Base-by-base conservation (phyloP, 805 yeast species). In the Nakazawaea pomicola region DNA sequence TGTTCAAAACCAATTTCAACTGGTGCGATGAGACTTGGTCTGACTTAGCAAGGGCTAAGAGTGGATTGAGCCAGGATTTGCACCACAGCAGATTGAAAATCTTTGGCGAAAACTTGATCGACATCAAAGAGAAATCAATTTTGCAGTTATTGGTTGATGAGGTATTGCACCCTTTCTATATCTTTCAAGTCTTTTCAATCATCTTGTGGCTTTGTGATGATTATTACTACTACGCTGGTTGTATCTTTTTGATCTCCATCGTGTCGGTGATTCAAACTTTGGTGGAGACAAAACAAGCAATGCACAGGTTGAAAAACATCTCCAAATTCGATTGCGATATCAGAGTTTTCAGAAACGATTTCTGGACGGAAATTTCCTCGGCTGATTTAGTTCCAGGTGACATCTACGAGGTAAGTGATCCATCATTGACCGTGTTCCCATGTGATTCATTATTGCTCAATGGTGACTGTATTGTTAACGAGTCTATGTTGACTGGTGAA, bases 401-500 rank as follows among this genome's bases (percentile, higher is more conserved):
- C 59, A 76, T 93, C 1, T 89, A 82, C 56, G 99, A 93, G 63
- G 78, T 93, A 27, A 80, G 89, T 1, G 97, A 90, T 54, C 95
- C 97, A 0, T 74, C 84, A 0, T 64, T 93, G 43, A 53, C 67
- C 3, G 53, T 73, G 1, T 70, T 91, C 36, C 99, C 99, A 0
- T 89, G 96, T 56, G 99, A 93, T 60, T 83, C 95, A 0, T 60
- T 93, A 10, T 67, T 93, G 37, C 63, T 91, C 15, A 77, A 89
- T 25, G 99, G 99, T 38, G 98, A 90, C 56, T 86, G 95, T 57
- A 89, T 93, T 41, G 84, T 93, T n/a, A 93, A 93, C 59, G 99
- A 93, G 57, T 85, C 97, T 5, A 93, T 93, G 96, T 70, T 93
- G 16, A 93, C 99, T 0, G 99, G 99, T 29, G 99, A 93, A 59